A percentile compares a stretch with the other conserved stretches of the same genome.
Evolutionary conservation across 1,284 basidiomycete species (phyloP).

Genomic region (Puccinia brachypodii): DNA sequence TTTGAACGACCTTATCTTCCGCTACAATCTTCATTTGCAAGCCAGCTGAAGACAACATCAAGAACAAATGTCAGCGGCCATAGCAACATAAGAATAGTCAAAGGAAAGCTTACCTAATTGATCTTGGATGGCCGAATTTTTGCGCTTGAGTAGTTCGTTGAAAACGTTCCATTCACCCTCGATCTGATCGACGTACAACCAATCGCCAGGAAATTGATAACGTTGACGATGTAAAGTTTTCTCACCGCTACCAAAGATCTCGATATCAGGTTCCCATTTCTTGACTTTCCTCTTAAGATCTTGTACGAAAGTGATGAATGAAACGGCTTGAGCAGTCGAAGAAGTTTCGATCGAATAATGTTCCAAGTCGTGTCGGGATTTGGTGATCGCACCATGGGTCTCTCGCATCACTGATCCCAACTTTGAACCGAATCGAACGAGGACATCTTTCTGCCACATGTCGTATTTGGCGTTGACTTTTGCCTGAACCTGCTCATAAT

Average conservation of each 20-base stretch:
- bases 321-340: constrained; percentile 90
- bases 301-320: constrained; percentile 98
- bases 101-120: constrained; percentile 69
- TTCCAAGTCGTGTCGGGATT: constrained; percentile 91
- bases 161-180: constrained; percentile 98
- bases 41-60: constrained; percentile 65
- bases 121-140: constrained; percentile 97
- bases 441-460: constrained; percentile 91
- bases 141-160: constrained; percentile 94
- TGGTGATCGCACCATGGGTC: constrained; percentile 85
- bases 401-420: constrained; percentile 93
- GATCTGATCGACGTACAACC: constrained; percentile 97
- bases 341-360: constrained; percentile 64
- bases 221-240: constrained; percentile 95
- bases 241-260: constrained; percentile 87
- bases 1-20: constrained; percentile 95
- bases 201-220: constrained; percentile 93
- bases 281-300: constrained; percentile 96
- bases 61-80: neutral
- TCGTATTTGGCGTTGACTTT: constrained; percentile 99
- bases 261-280: constrained; percentile 95
- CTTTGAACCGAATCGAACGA: constrained; percentile 86
- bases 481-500: constrained; percentile 96
- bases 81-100: constrained; percentile 36
- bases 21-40: constrained; percentile 98